Base-by-base conservation (phyloP, 2,329 filamentous ascomycete species). In the Talaromyces sp. region DNA sequence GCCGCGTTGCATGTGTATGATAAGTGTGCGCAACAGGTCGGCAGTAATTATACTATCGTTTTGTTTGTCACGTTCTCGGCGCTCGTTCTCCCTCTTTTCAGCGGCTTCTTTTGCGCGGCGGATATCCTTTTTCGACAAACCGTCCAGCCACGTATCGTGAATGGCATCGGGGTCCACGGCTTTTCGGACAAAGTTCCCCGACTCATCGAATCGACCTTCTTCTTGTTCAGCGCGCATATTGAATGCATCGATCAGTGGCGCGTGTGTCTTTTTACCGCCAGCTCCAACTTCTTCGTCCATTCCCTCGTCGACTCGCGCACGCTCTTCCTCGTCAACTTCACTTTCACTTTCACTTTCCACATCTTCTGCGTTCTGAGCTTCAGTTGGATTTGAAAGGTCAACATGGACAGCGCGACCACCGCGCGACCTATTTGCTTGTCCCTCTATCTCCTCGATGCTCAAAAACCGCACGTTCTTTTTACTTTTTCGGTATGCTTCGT, bases 241-340 rank as follows among this genome's bases (percentile, higher is more conserved):
- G 84, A 99, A 99, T 2, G 94, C 94, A 77, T 98, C 95, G 6
- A 99, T 85, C 75, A 95, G 92, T 1, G 95, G 95, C 1, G 95
- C 95, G 77, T 97, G 92, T 72, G 89, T 91, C 81, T 97, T 98
- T 71, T 96, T 90, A 1, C 91, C 90, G 15, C 95, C 95, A 1
- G 92, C 89, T 1, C 95, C 95, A 6, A 99, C 83, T 76, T 99
- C 95, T 63, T 93, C 90, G 70, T 97, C 95, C 17, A 97, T 75
- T 19, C 87, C 91, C 67, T 90, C 88, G 69, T 91, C 92, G 39
- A 91, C 79, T 57, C 87, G 88, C 33, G 91, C 93, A 56, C 87
- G 80, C 67, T 84, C 82, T 68, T 91, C 86, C 59, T 92, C 89
- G n/a, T 86, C 86, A 49, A 85, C 84, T 6, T 86, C 85, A 61